Base-by-base conservation (phyloP, 257 asterid genomes). In the Fraxinus quadrangulata region DNA sequence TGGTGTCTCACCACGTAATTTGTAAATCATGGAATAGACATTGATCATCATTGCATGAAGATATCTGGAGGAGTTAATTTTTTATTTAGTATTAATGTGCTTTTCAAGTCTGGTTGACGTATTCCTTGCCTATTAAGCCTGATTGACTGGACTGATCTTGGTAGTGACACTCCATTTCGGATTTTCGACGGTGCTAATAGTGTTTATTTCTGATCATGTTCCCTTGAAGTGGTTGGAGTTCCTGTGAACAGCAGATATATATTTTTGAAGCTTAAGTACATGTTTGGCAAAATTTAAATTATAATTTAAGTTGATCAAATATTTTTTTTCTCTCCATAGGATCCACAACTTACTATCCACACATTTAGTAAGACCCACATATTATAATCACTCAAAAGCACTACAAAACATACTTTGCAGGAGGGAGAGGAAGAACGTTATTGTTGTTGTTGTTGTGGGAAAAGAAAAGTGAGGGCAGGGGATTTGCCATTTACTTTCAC, bases 21-120 rank as follows among this genome's bases (percentile, higher is more conserved):
- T 49, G 30, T 12, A 24, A 68, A 24, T 59, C 39, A 19, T 34
- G 21, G 67, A 36, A 4, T 14, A 67, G 79, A 34, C 78, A 67
- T 36, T 11, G 4, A 75, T 40, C n/a, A 42, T 67, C 42, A 75
- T 63, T 34, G 59, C 10, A 47, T 72, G 63, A 66, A 49, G 66
- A 47, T 23, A 39, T 36, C 36, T 71, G 34, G 63, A 61, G 45
- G 77, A 61, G 23, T 39, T 6, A 63, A n/a, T 34, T 13, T 72
- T 47, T 21, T 47, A 34, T 42, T 42, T 8, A 19, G 30, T 56
- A 19, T 72, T 23, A 71, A 36, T 34, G 11, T 69, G 75, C 65
- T 75, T 21, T 36, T 34, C n/a, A 73, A 67, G 71, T 16, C 47
- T 75, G 19, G 9, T 40, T 23, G 33, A 6, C 26, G 1, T 36